A percentile compares a stretch with the other conserved stretches of the same genome.
phyloP scores from a whole-genome alignment of 805 yeast genomes.

The Candida schatavii region DNA sequence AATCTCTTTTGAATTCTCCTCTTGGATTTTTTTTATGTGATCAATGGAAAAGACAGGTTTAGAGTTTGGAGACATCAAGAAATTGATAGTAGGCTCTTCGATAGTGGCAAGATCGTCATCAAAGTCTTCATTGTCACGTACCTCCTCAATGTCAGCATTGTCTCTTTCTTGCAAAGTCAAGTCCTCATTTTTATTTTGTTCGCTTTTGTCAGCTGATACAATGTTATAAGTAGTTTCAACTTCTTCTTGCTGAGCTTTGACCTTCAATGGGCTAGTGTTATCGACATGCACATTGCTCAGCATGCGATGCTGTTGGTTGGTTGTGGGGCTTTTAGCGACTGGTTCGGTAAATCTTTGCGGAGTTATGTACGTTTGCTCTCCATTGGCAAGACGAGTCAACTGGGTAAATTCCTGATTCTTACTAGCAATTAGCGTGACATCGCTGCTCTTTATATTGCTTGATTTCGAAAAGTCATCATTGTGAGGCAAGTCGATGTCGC shows the following conservation, averaged over 20 bases:
- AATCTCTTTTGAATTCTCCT: slow-evolving; percentile 17
- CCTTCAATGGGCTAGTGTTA: slow-evolving; percentile 25
- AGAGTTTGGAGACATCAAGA: slow-evolving; percentile 30
- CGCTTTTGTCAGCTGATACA: slow-evolving; percentile 3
- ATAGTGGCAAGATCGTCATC: slow-evolving; percentile 6
- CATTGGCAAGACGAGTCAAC: slow-evolving; percentile 13
- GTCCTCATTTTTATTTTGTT: neutral
- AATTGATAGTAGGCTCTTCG: slow-evolving; percentile 28
- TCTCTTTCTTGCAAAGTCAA: neutral
- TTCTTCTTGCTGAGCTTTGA: neutral
- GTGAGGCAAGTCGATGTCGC: slow-evolving; percentile 26
- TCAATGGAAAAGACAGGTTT: slow-evolving; percentile 30
- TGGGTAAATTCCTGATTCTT: slow-evolving; percentile 15
- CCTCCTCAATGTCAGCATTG: slow-evolving; percentile 3
- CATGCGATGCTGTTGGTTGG: slow-evolving; percentile 23
- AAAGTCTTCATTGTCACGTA: slow-evolving; percentile 7
- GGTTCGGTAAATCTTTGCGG: slow-evolving; percentile 32
- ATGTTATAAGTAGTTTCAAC: neutral
- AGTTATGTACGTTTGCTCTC: slow-evolving; percentile 20
- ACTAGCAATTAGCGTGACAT: neutral
- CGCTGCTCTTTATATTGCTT: neutral
- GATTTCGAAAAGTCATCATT: slow-evolving; percentile 9
- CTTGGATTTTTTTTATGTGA: slow-evolving; percentile 23
- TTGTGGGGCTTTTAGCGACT: slow-evolving; percentile 25
- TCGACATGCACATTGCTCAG: slow-evolving; percentile 15